Evolutionary conservation across 2,329 filamentous ascomycete species (phyloP).

Genomic region (Aureobasidium sp.): DNA sequence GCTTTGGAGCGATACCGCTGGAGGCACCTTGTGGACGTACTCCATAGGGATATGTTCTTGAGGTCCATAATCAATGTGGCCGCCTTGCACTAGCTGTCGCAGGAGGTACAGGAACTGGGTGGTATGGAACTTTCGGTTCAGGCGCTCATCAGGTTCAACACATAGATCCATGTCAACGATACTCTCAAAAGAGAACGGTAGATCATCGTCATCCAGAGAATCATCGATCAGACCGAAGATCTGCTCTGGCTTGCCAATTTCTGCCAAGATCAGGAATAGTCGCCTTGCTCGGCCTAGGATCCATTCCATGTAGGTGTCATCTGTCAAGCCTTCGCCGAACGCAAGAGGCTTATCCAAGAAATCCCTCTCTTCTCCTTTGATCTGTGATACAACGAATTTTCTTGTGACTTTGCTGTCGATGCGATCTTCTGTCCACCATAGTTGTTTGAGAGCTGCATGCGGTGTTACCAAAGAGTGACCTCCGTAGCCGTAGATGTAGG

Average conservation of each 20-base stretch:
- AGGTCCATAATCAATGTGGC: slow-evolving; percentile 57
- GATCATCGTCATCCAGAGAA: slow-evolving; percentile 69
- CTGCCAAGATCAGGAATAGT: slow-evolving; percentile 64
- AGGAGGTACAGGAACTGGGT: slow-evolving; percentile 67
- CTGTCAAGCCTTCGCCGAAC: slow-evolving; percentile 55
- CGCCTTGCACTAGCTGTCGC: slow-evolving; percentile 53
- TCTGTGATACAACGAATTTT: slow-evolving; percentile 58
- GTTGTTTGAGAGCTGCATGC: slow-evolving; percentile 41
- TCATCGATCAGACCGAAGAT: slow-evolving; percentile 71
- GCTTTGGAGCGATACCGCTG: slow-evolving; percentile 39
- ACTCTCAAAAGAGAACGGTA: slow-evolving; percentile 61
- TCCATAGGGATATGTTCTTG: slow-evolving; percentile 65
- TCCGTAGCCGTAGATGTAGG: slow-evolving; percentile 44
- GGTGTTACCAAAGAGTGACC: slow-evolving; percentile 45
- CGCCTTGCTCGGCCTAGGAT: slow-evolving; percentile 62
- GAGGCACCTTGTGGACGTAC: slow-evolving; percentile 53
- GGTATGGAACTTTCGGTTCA: slow-evolving; percentile 63
- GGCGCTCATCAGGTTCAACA: slow-evolving; percentile 50
- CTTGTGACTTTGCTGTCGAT: slow-evolving; percentile 65
- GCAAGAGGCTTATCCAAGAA: slow-evolving; percentile 56
- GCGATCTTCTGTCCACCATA: slow-evolving; percentile 66
- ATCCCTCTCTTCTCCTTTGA: slow-evolving; percentile 56
- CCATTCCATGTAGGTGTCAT: slow-evolving; percentile 73
- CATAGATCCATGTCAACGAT: slow-evolving; percentile 58
- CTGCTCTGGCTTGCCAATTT: slow-evolving; percentile 63